These are phyloP conservation scores for Rhodosporidiobolus sp. DNA, from an alignment of 768 basidiomycete species.

Conservation along the genomic window DNA sequence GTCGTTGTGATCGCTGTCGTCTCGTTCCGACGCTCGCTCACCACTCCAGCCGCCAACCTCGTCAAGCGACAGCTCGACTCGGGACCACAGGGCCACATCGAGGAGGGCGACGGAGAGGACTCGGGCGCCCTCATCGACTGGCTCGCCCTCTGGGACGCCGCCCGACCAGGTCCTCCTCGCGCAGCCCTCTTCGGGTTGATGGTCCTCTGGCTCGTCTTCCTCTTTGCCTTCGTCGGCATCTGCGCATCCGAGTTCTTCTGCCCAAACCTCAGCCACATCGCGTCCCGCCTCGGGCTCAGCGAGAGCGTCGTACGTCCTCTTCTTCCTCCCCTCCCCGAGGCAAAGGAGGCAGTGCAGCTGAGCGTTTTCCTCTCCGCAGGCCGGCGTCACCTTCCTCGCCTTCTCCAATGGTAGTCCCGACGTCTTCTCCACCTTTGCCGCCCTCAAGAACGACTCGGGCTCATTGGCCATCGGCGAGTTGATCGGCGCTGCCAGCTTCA, in stretches of 20 bases:
- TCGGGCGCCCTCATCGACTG: slow-evolving; percentile 33
- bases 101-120: neutral
- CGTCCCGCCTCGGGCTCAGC: slow-evolving; percentile 76
- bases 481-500: slow-evolving; percentile 90
- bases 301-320: slow-evolving; percentile 63
- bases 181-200: slow-evolving; percentile 63
- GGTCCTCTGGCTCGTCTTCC: slow-evolving; percentile 76
- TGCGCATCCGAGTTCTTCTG: slow-evolving; percentile 96
- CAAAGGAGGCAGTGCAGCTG: neutral
- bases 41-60: neutral
- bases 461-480: slow-evolving; percentile 91
- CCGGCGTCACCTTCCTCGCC: slow-evolving; percentile 93
- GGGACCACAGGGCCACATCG: no score
- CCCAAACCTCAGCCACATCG: slow-evolving; percentile 81
- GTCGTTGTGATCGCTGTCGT: slow-evolving; percentile 10
- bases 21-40: neutral
- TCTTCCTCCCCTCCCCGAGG: neutral
- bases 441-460: slow-evolving; percentile 79
- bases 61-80: neutral
- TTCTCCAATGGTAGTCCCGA: slow-evolving; percentile 98
- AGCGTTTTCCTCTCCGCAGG: slow-evolving; percentile 45
- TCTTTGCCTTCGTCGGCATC: slow-evolving; percentile 94
- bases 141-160: slow-evolving; percentile 1
- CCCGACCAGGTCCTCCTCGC: slow-evolving; percentile 40
- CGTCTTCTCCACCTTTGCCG: slow-evolving; percentile 91